Conservation (phyloP, 2,329 filamentous ascomycete species). For the Sclerotinia borealis region DNA sequence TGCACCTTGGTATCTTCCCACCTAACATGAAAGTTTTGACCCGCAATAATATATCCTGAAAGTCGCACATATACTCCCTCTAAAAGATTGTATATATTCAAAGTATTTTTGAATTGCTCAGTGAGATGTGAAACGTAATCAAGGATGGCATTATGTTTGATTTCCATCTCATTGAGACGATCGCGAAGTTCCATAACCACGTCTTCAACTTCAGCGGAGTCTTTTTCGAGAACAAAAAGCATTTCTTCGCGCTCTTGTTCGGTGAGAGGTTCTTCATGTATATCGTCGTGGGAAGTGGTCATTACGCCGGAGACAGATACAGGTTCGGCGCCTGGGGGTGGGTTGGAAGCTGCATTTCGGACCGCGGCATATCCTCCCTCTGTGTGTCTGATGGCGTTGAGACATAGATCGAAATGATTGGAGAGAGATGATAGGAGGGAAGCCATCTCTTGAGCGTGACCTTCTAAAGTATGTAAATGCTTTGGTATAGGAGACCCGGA, state of each 20-base stretch:
- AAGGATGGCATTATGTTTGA: conserved; percentile 56
- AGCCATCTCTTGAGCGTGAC: conserved; percentile 75
- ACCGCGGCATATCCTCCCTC: conserved; percentile 71
- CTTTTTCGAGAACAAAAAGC: conserved; percentile 70
- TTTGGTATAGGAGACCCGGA: conserved; percentile 37
- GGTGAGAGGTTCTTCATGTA: conserved; percentile 59
- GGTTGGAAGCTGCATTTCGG: conserved; percentile 60
- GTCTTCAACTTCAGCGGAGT: conserved; percentile 60
- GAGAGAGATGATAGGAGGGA: conserved; percentile 73
- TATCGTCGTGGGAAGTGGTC: conserved; percentile 43
- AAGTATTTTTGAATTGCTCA: conserved; percentile 50
- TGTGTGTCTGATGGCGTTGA: conserved; percentile 83
- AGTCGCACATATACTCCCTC: conserved; percentile 62
- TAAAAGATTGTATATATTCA: conserved; percentile 59
- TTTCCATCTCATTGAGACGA: conserved; percentile 70
- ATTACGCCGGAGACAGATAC: conserved; percentile 64
- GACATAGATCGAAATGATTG: conserved; percentile 86
- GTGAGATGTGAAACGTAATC: conserved; percentile 55
- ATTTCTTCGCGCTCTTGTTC: conserved; percentile 75
- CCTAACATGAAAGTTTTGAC: conserved; percentile 54
- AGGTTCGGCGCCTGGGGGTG: conserved; percentile 41
- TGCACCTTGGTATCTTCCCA: conserved; percentile 72
- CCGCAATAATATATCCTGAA: conserved; percentile 57
- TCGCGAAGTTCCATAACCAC: conserved; percentile 68
- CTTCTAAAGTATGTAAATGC: conserved; percentile 38